These are phyloP conservation scores for Ganoderma leucocontextum DNA, from an alignment of 1,284 basidiomycete species.

Conservation along the genomic window DNA sequence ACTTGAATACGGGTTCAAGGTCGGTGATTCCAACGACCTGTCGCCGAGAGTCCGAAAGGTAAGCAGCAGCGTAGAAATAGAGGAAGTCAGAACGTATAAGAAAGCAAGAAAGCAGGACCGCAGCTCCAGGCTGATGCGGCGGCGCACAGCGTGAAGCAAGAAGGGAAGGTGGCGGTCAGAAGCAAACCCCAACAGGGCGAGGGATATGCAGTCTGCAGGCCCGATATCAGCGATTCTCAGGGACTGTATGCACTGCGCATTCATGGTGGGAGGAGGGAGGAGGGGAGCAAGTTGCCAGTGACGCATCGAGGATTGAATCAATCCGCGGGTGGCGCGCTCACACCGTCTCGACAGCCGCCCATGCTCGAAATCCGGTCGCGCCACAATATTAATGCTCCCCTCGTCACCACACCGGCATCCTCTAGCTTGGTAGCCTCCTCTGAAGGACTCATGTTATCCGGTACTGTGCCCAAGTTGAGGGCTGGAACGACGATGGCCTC, in stretches of 20 bases:
- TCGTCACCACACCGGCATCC: neutral
- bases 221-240: neutral
- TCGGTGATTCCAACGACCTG: conserved; percentile 27
- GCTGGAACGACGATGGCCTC: neutral
- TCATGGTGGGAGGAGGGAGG: neutral
- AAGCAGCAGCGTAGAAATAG: neutral
- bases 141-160: neutral
- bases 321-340: too few relatives aligned
- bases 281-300: neutral
- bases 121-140: neutral
- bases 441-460: neutral
- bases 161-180: conserved; percentile 1
- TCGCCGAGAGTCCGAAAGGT: conserved; percentile 12
- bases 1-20: conserved; percentile 4
- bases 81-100: neutral
- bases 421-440: neutral
- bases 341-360: neutral
- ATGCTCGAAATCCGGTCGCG: too few relatives aligned
- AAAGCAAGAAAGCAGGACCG: neutral
- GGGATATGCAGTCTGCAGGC: neutral
- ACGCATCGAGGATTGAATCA: neutral
- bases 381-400: neutral
- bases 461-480: neutral
- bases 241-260: neutral
- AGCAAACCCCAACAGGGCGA: neutral